Conservation (phyloP, 1,284 basidiomycete species). For the Apiotrichum gamsii region DNA sequence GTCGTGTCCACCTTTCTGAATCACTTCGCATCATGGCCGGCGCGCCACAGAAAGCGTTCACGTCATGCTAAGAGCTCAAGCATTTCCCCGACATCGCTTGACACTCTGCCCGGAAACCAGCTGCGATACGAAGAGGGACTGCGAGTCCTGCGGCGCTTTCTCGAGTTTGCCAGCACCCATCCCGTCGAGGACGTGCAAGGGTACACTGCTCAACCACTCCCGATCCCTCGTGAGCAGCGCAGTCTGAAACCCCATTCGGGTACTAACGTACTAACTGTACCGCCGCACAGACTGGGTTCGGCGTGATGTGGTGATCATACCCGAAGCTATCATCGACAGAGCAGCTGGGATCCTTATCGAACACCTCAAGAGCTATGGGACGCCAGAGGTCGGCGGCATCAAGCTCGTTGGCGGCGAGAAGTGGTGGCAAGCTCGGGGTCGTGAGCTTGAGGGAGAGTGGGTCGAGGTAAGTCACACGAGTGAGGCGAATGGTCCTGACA, state of each 20-base stretch:
- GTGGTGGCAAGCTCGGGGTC: slow-evolving; percentile 87
- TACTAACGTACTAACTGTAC: too few relatives aligned
- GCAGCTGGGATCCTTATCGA: slow-evolving; percentile 42
- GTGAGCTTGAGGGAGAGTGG: slow-evolving; percentile 80
- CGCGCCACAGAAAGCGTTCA: slow-evolving; percentile 9
- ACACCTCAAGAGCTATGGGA: slow-evolving; percentile 39
- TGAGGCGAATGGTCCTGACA: too few relatives aligned
- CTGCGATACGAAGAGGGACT: slow-evolving; percentile 44
- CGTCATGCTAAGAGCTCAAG: slow-evolving; percentile 1
- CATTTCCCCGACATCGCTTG: slow-evolving; percentile 1
- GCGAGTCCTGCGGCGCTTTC: slow-evolving; percentile 36
- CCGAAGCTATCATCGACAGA: slow-evolving; percentile 32
- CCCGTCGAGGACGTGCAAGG: slow-evolving; percentile 48
- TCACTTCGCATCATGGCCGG: slow-evolving; percentile 28
- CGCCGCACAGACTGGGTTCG: slow-evolving; percentile 40
- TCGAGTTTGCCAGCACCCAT: slow-evolving; percentile 39
- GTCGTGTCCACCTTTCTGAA: slow-evolving; percentile 42
- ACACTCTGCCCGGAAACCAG: slow-evolving; percentile 32
- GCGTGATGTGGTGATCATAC: slow-evolving; percentile 39
- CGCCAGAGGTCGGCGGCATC: slow-evolving; percentile 31
- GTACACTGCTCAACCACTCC: slow-evolving; percentile 46
- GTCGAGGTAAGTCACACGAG: slow-evolving; percentile 52
- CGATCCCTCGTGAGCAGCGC: slow-evolving; percentile 39
- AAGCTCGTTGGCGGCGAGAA: slow-evolving; percentile 68
- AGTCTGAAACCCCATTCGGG: too few relatives aligned